Base-by-base conservation (phyloP, 768 basidiomycete genomes). In the Boletus subparvulus region DNA sequence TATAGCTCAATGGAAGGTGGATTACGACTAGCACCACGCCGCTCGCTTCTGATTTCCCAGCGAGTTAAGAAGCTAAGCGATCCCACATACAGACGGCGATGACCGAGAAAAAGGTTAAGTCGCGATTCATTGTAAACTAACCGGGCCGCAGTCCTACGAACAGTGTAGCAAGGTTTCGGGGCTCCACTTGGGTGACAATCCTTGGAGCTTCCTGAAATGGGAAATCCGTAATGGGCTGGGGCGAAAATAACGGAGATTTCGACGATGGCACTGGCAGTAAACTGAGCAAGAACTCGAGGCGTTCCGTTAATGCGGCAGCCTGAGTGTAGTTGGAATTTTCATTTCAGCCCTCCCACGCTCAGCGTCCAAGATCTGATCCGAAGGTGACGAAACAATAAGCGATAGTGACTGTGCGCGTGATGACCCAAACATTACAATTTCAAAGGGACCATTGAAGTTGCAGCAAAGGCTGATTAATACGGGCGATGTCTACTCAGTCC, bases 161-260 rank as follows among this genome's bases (percentile, higher is more conserved):
- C 10, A 32, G 6, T 32, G n/a, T 17, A 17, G 45, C 13, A 58
- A 58, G 19, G 41, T 60, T 55, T 43, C 50, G 50, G 43, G 35
- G 33, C 49, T 45, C 54, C 55, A 21, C 42, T 37, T 24, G 44
- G 42, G 30, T 10, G n/a, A 36, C 7, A 8, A 19, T 35, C 41
- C 47, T 47, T 46, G 24, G 51, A 45, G 30, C 50, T 60, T 57
- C 64, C 56, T 57, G 44, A 44, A 58, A 57, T 47, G 47, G 46
- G 21, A 54, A 43, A 41, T 24, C 43, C 44, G 30, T 48, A 57
- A 58, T 41, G 4, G 43, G 47, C 19, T 54, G 43, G 37, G 33
- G 59, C 69, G 64, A 70, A 65, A 68, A 63, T 30, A 50, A 54
- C 70, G 68, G 68, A 58, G 10, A 28, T 16, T 59, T 58, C 45